These are phyloP conservation scores for Debaryomyces hansenii DNA, from an alignment of 805 yeast species.

Conservation along the genomic window DNA sequence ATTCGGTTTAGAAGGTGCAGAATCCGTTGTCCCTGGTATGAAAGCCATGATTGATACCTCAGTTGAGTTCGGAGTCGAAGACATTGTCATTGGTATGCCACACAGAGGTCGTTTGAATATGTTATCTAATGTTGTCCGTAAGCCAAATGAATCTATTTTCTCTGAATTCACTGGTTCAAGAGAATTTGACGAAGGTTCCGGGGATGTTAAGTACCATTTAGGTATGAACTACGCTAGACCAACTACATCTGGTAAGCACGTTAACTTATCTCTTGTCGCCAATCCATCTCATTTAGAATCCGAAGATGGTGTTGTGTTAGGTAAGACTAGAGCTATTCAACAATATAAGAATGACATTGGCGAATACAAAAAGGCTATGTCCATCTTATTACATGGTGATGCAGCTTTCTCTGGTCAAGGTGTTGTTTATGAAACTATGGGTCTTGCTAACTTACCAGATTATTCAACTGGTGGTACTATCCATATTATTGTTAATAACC, in stretches of 20 bases:
- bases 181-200: slow-evolving; percentile 93
- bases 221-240: slow-evolving; percentile 99
- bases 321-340: slow-evolving; percentile 95
- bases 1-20: slow-evolving; percentile 98
- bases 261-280: slow-evolving; percentile 93
- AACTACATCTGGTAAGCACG: slow-evolving; percentile 96
- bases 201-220: slow-evolving; percentile 98
- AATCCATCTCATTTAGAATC: slow-evolving; percentile 99
- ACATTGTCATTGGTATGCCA: slow-evolving; percentile 98
- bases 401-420: slow-evolving; percentile 99
- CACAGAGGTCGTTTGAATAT: slow-evolving; percentile 99
- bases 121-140: slow-evolving; percentile 96
- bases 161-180: slow-evolving; percentile 93
- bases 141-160: slow-evolving; percentile 97
- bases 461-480: slow-evolving; percentile 98
- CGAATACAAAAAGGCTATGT: slow-evolving; percentile 80
- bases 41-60: slow-evolving; percentile 92
- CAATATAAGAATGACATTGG: slow-evolving; percentile 88
- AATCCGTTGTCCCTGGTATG: slow-evolving; percentile 94
- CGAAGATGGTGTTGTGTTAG: slow-evolving; percentile 97
- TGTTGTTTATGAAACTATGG: slow-evolving; percentile 98
- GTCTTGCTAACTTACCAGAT: slow-evolving; percentile 88
- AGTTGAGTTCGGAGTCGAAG: slow-evolving; percentile 91
- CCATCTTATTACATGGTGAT: slow-evolving; percentile 95
- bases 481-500: slow-evolving; percentile 95